Percentiles rank a stretch among this genome's conserved stretches.
phyloP scores from a whole-genome alignment of 805 yeast species.

The Wickerhamiella parazyma region DNA sequence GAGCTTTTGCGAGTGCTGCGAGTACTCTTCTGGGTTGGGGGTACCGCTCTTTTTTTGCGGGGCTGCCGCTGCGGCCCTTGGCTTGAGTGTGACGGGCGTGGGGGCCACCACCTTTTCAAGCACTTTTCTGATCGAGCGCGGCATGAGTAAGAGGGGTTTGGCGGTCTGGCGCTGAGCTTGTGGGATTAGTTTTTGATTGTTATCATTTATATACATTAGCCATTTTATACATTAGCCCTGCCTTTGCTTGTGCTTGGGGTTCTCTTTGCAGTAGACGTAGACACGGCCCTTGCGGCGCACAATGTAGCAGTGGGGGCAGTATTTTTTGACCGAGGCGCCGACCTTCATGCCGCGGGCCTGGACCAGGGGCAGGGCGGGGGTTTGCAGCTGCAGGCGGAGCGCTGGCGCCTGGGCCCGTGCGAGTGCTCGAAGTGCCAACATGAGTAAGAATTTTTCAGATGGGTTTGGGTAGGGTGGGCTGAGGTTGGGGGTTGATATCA shows the following conservation, averaged over 20 bases:
- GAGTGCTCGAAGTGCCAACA: constrained; percentile 7
- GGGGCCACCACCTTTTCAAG: constrained; percentile 18
- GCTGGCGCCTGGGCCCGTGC: constrained; percentile 2
- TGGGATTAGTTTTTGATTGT: constrained; percentile 5
- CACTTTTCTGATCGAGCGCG: constrained; percentile 18
- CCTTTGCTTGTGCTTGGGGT: constrained; percentile 89
- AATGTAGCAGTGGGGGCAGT: constrained; percentile 80
- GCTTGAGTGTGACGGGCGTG: constrained; percentile 13
- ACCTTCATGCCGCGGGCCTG: constrained; percentile 70
- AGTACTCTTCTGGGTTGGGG: constrained; percentile 17
- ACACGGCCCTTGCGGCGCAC: constrained; percentile 93
- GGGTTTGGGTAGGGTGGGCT: neutral
- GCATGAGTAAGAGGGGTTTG: constrained; percentile 18
- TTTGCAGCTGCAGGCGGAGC: constrained; percentile 3
- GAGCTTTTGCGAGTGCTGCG: constrained; percentile 17
- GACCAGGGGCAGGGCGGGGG: constrained; percentile 4
- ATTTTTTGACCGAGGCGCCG: constrained; percentile 82
- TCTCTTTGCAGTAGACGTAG: constrained; percentile 82
- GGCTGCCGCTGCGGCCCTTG: neutral
- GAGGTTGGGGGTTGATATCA: too few relatives aligned
- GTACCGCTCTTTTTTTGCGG: constrained; percentile 10
- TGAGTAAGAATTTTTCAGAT: neutral
- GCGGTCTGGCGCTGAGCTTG: too few relatives aligned
- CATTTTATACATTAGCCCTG: constrained; percentile 33
- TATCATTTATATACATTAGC: constrained; percentile 1